A percentile compares a stretch with the other conserved stretches of the same genome.
Conservation (phyloP, 176 grass and related monocot genomes). For the Zizania latifolia region DNA sequence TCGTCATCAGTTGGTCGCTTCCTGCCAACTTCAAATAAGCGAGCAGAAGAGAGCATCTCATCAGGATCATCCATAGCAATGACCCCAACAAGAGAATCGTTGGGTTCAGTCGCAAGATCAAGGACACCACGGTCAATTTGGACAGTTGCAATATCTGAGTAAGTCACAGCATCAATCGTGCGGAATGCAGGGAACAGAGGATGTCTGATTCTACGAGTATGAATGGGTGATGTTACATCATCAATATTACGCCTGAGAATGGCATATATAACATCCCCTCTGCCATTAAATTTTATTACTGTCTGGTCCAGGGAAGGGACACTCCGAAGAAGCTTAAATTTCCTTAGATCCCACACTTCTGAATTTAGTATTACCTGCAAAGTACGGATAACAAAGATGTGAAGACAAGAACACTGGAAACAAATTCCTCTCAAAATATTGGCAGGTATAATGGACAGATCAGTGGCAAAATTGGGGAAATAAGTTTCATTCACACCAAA, state of each 20-base stretch:
- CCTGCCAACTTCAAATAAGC: constrained; percentile 87
- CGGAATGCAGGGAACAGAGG: constrained; percentile 85
- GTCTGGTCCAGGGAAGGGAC: constrained; percentile 94
- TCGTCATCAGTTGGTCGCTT: constrained; percentile 84
- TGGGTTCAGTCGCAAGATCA: constrained; percentile 73
- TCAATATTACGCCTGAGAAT: constrained; percentile 84
- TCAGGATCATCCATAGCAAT: constrained; percentile 91
- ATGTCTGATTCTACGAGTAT: constrained; percentile 72
- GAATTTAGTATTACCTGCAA: constrained; percentile 89
- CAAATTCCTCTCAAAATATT: too few species aligned
- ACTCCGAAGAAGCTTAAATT: constrained; percentile 88
- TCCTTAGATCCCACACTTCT: constrained; percentile 98
- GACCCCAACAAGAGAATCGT: constrained; percentile 75
- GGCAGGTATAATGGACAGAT: too few species aligned
- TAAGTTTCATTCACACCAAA: too few species aligned
- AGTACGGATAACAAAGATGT: background rate
- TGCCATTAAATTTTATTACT: constrained; percentile 85
- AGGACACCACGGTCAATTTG: constrained; percentile 91
- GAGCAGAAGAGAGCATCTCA: constrained; percentile 74
- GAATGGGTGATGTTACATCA: constrained; percentile 65
- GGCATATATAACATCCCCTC: constrained; percentile 87
- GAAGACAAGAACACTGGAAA: too few species aligned
- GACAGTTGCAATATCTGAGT: constrained; percentile 84
- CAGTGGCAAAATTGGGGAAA: too few species aligned
- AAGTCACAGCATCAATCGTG: constrained; percentile 84